These are phyloP conservation scores for Penicillium bialowiezense DNA, from an alignment of 495 filamentous ascomycete species.

Conservation along the genomic window DNA sequence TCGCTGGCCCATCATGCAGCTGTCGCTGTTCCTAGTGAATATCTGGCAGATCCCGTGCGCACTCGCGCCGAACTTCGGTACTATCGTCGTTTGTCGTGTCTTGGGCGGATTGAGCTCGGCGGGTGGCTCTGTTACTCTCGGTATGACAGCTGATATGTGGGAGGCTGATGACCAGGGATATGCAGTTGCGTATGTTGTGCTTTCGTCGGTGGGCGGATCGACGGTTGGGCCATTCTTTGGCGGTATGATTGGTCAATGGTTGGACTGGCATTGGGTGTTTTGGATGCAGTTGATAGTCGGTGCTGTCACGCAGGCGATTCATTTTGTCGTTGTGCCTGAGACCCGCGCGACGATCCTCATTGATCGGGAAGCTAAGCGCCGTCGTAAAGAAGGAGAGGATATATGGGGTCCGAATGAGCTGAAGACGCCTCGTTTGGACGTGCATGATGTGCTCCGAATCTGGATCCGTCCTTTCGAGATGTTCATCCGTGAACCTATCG, in stretches of 20 bases:
- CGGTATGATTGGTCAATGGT: conserved; percentile 65
- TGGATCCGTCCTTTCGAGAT: conserved; percentile 76
- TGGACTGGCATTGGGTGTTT: conserved; percentile 74
- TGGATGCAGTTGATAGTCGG: conserved; percentile 82
- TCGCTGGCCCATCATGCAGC: conserved; percentile 70
- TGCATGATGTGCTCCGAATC: conserved; percentile 54
- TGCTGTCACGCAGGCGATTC: conserved; percentile 58
- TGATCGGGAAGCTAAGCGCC: conserved; percentile 63
- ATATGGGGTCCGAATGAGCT: conserved; percentile 65
- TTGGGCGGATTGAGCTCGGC: conserved; percentile 72
- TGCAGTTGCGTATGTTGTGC: conserved; percentile 70
- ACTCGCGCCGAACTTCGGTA: conserved; percentile 65
- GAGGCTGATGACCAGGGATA: conserved; percentile 64
- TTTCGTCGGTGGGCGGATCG: conserved; percentile 73
- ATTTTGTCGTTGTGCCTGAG: conserved; percentile 66
- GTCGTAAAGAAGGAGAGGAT: conserved; percentile 56
- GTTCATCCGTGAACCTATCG: conserved; percentile 76
- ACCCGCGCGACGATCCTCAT: conserved; percentile 66
- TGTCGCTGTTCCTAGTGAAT: conserved; percentile 68
- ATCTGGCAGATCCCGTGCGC: conserved; percentile 72
- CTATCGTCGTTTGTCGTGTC: conserved; percentile 61
- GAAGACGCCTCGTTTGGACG: conserved; percentile 45
- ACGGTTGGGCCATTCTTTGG: conserved; percentile 77
- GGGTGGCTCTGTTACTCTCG: conserved; percentile 76
- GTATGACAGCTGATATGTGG: conserved; percentile 81